These are phyloP conservation scores for Castanea crenata DNA, from an alignment of 306 rosid genomes.

Conservation along the genomic window DNA sequence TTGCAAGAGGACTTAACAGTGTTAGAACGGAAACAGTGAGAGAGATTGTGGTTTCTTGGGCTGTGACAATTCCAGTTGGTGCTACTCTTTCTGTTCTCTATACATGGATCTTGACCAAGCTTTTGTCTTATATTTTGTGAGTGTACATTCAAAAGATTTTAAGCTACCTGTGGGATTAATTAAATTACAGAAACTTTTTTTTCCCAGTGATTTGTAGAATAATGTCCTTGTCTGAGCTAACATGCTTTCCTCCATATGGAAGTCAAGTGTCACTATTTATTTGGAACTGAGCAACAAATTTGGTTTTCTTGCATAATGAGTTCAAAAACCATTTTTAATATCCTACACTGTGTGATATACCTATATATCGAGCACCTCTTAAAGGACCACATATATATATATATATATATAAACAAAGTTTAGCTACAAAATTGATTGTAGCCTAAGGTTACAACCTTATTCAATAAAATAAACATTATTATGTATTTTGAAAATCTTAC, in stretches of 20 bases:
- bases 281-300: background rate
- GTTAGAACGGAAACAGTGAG: conserved; percentile 93
- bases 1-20: conserved; percentile 88
- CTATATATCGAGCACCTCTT: too few species aligned
- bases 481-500: too few species aligned
- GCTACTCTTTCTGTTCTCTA: conserved; percentile 65
- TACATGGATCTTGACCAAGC: conserved; percentile 87
- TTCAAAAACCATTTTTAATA: background rate
- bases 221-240: background rate
- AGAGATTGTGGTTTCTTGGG: conserved; percentile 93
- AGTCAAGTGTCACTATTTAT: background rate
- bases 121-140: conserved; percentile 68
- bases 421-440: too few species aligned
- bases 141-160: conserved; percentile 19
- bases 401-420: too few species aligned
- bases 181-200: conserved; percentile 21
- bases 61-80: conserved; percentile 88
- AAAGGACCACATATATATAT: too few species aligned
- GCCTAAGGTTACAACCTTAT: too few species aligned
- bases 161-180: conserved; percentile 20
- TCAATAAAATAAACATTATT: too few species aligned
- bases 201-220: conserved; percentile 16
- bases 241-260: conserved; percentile 3
- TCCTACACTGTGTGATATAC: too few species aligned
- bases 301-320: background rate